Percentiles rank a stretch among this genome's conserved stretches.
These are phyloP conservation scores for Cystobasidiopsis lactophilus DNA, from an alignment of 768 basidiomycete species.

Conservation along the genomic window DNA sequence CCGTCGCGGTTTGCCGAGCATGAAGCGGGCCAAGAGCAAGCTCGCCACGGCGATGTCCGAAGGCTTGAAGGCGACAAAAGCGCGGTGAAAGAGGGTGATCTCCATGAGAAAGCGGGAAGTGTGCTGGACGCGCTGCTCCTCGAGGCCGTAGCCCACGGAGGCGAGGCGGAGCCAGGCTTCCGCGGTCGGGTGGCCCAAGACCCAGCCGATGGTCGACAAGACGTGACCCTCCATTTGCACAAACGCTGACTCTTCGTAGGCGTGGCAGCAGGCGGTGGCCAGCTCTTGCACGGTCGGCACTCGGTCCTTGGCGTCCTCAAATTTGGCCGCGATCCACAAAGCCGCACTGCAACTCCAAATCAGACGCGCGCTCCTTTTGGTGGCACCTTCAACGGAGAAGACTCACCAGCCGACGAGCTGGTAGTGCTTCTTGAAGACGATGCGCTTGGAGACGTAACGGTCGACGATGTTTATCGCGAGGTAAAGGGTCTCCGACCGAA, in stretches of 20 bases:
- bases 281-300: constrained; percentile 90
- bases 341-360: constrained; percentile 35
- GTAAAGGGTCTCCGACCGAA: constrained; percentile 95
- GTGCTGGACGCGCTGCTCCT: constrained; percentile 78
- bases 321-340: constrained; percentile 97
- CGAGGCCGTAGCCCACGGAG: constrained; percentile 35
- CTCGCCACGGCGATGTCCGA: constrained; percentile 77
- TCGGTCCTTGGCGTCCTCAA: constrained; percentile 95
- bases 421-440: constrained; percentile 98
- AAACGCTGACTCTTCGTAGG: constrained; percentile 92
- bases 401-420: constrained; percentile 72
- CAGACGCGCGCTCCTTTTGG: neutral
- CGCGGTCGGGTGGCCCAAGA: constrained; percentile 86
- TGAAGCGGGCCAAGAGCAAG: constrained; percentile 64
- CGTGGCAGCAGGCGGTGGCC: constrained; percentile 80
- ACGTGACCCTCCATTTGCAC: constrained; percentile 99
- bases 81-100: constrained; percentile 90
- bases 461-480: constrained; percentile 97
- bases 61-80: constrained; percentile 67
- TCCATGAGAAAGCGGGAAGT: constrained; percentile 98
- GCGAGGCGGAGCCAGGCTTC: constrained; percentile 76
- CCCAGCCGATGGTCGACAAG: constrained; percentile 87
- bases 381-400: neutral
- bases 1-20: constrained; percentile 31
- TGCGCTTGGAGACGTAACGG: constrained; percentile 92